These are phyloP conservation scores for Aspergillus caelatus DNA, from an alignment of 2,329 filamentous ascomycete genomes.

Conservation along the genomic window DNA sequence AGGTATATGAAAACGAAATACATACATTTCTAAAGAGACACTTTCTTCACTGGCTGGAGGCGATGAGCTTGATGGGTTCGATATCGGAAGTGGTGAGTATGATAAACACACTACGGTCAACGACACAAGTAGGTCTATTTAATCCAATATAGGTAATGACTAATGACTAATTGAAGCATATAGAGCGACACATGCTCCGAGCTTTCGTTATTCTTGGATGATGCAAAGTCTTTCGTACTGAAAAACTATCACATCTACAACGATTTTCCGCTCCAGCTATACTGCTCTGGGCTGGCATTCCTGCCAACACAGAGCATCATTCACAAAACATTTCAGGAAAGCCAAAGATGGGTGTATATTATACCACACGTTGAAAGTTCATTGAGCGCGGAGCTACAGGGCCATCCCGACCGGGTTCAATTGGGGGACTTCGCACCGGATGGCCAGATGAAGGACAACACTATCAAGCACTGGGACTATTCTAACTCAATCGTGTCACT, in stretches of 20 bases:
- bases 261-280: constrained; percentile 37
- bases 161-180: no score
- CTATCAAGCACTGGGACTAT: background rate
- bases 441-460: background rate
- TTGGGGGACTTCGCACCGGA: background rate
- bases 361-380: constrained; percentile 13
- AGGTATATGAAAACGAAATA: background rate
- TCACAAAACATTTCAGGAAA: no score
- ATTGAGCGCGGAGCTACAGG: constrained; percentile 14
- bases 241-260: constrained; percentile 3
- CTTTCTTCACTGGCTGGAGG: constrained; percentile 30
- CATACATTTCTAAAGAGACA: constrained; percentile 22
- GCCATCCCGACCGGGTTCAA: constrained; percentile 7
- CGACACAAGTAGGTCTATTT: background rate
- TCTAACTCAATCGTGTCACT: background rate
- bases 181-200: background rate
- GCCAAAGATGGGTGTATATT: constrained; percentile 16
- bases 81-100: constrained; percentile 19
- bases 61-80: constrained; percentile 22
- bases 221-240: constrained; percentile 36
- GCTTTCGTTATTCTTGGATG: constrained; percentile 27
- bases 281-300: constrained; percentile 38
- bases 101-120: constrained; percentile 11
- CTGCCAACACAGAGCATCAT: background rate
- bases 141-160: no score